Percentiles rank a stretch among this genome's conserved stretches.
These are phyloP conservation scores for Ustilago xerochloae DNA, from an alignment of 1,284 basidiomycete genomes.

Conservation along the genomic window DNA sequence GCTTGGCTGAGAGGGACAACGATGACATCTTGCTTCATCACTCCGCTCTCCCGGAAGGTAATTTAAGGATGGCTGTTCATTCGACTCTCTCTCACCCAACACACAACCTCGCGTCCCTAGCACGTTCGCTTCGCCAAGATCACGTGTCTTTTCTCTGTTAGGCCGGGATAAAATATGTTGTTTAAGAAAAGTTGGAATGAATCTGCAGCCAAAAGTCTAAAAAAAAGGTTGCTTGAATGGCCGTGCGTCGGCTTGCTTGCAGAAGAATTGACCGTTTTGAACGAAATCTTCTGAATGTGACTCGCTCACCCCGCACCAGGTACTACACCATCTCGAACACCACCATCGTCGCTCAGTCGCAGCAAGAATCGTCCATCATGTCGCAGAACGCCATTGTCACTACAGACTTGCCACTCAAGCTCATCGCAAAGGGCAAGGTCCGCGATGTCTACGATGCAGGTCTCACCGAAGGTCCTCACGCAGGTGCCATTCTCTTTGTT, in stretches of 20 bases:
- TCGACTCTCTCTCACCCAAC: background rate
- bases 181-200: background rate
- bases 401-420: conserved; percentile 62
- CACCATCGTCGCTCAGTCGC: background rate
- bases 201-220: conserved; percentile 1
- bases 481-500: conserved; percentile 78
- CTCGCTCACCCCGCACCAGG: conserved; percentile 9
- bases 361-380: conserved; percentile 12
- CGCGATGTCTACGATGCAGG: conserved; percentile 66
- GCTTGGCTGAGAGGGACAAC: background rate
- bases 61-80: conserved; percentile 10
- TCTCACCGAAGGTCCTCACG: conserved; percentile 41
- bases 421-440: conserved; percentile 66
- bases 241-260: conserved; percentile 10
- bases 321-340: background rate
- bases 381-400: conserved; percentile 43
- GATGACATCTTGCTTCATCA: background rate
- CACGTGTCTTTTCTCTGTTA: conserved; percentile 26
- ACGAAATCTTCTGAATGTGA: conserved; percentile 12
- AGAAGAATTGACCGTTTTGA: background rate
- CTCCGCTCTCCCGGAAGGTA: background rate
- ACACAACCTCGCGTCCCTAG: conserved; percentile 9
- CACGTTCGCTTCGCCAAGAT: conserved; percentile 2
- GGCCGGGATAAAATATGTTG: background rate
- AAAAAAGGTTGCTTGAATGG: background rate